phyloP scores from a whole-genome alignment of 768 basidiomycete genomes.

The Russula olivacea region DNA sequence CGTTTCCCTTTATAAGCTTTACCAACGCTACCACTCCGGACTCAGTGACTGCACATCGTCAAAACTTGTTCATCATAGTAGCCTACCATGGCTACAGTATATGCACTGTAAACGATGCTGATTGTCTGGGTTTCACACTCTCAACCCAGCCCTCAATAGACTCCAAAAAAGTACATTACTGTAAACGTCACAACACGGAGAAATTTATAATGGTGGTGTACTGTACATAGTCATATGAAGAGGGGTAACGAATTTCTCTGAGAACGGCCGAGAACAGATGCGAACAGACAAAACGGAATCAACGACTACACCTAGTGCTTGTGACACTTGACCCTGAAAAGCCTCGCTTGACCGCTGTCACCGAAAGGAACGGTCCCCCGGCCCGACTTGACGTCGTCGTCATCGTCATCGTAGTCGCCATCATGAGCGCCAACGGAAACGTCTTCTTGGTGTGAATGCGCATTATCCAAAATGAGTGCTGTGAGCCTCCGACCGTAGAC shows the following conservation, averaged over 20 bases:
- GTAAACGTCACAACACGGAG: no score
- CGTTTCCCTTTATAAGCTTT: no score
- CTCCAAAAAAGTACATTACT: no score
- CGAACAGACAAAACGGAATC: background rate
- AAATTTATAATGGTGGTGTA: background rate
- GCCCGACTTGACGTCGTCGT: constrained; percentile 24
- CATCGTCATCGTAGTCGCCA: constrained; percentile 21
- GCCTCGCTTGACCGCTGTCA: constrained; percentile 41
- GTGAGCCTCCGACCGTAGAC: constrained; percentile 58
- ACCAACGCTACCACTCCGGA: no score
- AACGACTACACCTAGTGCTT: background rate
- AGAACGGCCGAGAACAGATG: background rate
- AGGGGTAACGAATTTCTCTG: background rate
- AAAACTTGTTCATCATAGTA: no score
- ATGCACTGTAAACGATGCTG: no score
- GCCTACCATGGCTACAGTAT: no score
- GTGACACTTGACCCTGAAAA: constrained; percentile 49
- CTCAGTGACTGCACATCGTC: no score
- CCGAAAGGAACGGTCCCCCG: constrained; percentile 46
- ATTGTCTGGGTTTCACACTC: no score
- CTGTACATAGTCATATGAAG: background rate
- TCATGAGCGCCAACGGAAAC: background rate
- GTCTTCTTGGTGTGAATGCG: background rate
- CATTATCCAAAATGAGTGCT: constrained; percentile 53
- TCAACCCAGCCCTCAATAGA: no score